These are phyloP conservation scores for Panicum miliaceum DNA, from an alignment of 176 grass and related monocot genomes.

Conservation along the genomic window DNA sequence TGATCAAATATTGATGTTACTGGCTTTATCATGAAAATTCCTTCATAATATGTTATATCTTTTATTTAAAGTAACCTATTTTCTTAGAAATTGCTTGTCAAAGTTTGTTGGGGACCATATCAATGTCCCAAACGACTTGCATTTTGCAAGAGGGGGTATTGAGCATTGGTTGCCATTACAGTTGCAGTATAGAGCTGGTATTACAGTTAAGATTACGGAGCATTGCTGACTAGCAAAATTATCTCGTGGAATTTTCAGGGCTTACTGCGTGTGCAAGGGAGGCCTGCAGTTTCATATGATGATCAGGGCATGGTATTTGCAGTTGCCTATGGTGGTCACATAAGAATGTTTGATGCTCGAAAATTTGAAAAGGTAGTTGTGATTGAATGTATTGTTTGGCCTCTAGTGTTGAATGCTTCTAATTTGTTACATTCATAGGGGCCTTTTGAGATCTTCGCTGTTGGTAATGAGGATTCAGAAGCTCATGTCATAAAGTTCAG, in stretches of 20 bases:
- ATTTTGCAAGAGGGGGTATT: background rate
- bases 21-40: too few species aligned
- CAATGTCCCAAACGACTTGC: background rate
- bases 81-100: background rate
- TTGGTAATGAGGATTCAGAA: slow-evolving; percentile 74
- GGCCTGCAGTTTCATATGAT: slow-evolving; percentile 95
- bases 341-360: slow-evolving; percentile 88
- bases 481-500: slow-evolving; percentile 95
- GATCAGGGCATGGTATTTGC: slow-evolving; percentile 92
- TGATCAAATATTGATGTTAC: too few species aligned
- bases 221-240: slow-evolving; percentile 11
- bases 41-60: background rate
- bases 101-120: background rate
- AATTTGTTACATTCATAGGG: slow-evolving; percentile 45
- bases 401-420: background rate
- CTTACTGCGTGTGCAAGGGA: slow-evolving; percentile 83
- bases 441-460: slow-evolving; percentile 80
- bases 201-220: background rate
- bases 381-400: slow-evolving; percentile 23
- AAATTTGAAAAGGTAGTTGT: slow-evolving; percentile 81
- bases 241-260: slow-evolving; percentile 58
- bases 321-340: slow-evolving; percentile 71
- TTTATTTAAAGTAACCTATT: background rate
- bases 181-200: too few species aligned
- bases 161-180: background rate